phyloP scores from a whole-genome alignment of 75 land plant species.

The Adiantum capillusveneris region DNA sequence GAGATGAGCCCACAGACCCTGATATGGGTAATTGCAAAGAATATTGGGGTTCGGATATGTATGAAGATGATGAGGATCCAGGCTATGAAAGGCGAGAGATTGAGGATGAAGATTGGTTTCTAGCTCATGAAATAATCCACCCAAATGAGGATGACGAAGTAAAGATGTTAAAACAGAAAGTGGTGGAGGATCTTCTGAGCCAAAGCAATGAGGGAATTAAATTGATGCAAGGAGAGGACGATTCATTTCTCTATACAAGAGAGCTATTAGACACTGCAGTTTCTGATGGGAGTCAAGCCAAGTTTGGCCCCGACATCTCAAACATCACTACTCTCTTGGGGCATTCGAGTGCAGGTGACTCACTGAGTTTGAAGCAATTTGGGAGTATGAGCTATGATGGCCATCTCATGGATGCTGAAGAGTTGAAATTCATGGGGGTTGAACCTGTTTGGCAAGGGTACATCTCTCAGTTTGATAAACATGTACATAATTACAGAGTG shows the following conservation, averaged over 20 bases:
- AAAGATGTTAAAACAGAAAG: background rate
- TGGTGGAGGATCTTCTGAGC: too few species aligned
- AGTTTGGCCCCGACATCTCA: too few species aligned
- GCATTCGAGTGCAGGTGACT: too few species aligned
- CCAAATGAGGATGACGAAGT: constrained; percentile 92
- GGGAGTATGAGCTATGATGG: constrained; percentile 47
- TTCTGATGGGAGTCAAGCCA: too few species aligned
- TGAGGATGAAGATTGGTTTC: constrained; percentile 94
- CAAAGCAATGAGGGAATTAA: too few species aligned
- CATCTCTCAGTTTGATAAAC: too few species aligned
- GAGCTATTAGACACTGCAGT: too few species aligned
- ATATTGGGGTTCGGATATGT: constrained; percentile 98
- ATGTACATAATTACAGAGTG: too few species aligned
- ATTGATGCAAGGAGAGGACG: too few species aligned
- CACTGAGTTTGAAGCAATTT: background rate
- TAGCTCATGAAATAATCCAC: constrained; percentile 95
- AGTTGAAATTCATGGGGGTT: constrained; percentile 60
- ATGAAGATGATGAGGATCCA: constrained; percentile 98
- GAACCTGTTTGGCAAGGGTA: constrained; percentile 13
- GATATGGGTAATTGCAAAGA: constrained; percentile 75
- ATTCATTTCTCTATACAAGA: too few species aligned
- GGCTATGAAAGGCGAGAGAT: constrained; percentile 93
- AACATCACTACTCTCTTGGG: too few species aligned
- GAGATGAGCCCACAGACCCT: constrained; percentile 71
- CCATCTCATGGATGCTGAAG: constrained; percentile 63